phyloP scores from a whole-genome alignment of 2,329 filamentous ascomycete species.

The Pseudocercospora ulei region DNA sequence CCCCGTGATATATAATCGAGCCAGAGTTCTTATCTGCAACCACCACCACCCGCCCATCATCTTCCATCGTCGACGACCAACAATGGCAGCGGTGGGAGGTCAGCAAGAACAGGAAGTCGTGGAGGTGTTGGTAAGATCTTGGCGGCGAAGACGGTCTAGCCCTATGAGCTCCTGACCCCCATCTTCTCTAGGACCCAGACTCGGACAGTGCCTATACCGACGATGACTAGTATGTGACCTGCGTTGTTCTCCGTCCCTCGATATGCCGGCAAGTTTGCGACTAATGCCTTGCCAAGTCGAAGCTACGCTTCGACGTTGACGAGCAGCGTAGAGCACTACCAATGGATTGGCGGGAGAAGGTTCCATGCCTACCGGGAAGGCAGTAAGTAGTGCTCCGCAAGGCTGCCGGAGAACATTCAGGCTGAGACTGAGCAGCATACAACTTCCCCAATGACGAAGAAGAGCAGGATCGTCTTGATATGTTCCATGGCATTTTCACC shows the following conservation, averaged over 20 bases:
- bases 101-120: neutral
- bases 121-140: neutral
- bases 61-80: neutral
- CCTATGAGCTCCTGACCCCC: neutral
- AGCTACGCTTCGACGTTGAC: slow-evolving; percentile 7
- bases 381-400: neutral
- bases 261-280: neutral
- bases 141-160: neutral
- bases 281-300: neutral
- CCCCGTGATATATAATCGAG: too few relatives aligned
- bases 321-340: neutral
- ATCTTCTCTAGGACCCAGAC: neutral
- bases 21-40: slow-evolving; percentile 2
- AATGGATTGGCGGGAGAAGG: slow-evolving; percentile 7
- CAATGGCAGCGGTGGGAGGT: neutral
- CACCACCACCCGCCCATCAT: neutral
- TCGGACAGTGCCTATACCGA: slow-evolving; percentile 7
- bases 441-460: slow-evolving; percentile 32
- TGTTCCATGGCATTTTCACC: slow-evolving; percentile 39
- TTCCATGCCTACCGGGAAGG: slow-evolving; percentile 8
- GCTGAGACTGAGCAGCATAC: slow-evolving; percentile 1
- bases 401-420: neutral
- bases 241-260: neutral
- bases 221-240: slow-evolving; percentile 4
- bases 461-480: slow-evolving; percentile 32